A percentile compares a stretch with the other conserved stretches of the same genome.
These are phyloP conservation scores for Cryptococcus maquisensis DNA, from an alignment of 1,284 basidiomycete species.

Conservation along the genomic window DNA sequence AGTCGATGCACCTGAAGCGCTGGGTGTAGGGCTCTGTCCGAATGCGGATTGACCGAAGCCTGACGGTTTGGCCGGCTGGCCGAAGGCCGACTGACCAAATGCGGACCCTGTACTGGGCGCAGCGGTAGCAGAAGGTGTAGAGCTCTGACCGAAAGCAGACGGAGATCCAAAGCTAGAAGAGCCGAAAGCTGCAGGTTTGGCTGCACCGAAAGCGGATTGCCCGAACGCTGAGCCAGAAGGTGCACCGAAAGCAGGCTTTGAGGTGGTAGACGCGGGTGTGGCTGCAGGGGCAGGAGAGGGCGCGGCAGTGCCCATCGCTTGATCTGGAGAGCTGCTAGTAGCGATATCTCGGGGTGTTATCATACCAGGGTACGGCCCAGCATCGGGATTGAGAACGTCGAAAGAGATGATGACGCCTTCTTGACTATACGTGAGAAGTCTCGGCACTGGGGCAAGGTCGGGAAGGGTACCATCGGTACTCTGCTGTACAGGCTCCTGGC, in stretches of 20 bases:
- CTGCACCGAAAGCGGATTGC: background rate
- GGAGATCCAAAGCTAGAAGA: background rate
- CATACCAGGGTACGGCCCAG: conserved; percentile 49
- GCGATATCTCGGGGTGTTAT: conserved; percentile 19
- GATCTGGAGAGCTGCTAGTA: background rate
- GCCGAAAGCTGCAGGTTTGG: background rate
- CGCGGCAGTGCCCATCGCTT: conserved; percentile 7
- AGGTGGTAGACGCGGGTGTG: conserved; percentile 4
- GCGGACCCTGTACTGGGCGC: conserved; percentile 10
- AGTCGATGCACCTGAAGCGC: background rate
- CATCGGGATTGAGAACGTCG: conserved; percentile 49
- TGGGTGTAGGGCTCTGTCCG: conserved; percentile 7
- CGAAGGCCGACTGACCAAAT: conserved; percentile 18
- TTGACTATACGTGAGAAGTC: conserved; percentile 52
- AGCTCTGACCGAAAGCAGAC: background rate
- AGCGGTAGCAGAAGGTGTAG: conserved; percentile 1
- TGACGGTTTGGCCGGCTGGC: conserved; percentile 13
- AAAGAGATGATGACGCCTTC: conserved; percentile 54
- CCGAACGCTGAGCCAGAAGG: background rate
- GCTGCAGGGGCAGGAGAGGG: conserved; percentile 2
- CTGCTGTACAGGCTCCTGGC: conserved; percentile 43
- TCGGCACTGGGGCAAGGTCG: conserved; percentile 50
- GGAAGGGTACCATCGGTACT: conserved; percentile 49
- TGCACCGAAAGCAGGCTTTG: conserved; percentile 15
- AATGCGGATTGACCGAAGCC: conserved; percentile 28